Evolutionary conservation across 2,329 filamentous ascomycete species (phyloP).

Genomic region (Phialemoniopsis sp.): DNA sequence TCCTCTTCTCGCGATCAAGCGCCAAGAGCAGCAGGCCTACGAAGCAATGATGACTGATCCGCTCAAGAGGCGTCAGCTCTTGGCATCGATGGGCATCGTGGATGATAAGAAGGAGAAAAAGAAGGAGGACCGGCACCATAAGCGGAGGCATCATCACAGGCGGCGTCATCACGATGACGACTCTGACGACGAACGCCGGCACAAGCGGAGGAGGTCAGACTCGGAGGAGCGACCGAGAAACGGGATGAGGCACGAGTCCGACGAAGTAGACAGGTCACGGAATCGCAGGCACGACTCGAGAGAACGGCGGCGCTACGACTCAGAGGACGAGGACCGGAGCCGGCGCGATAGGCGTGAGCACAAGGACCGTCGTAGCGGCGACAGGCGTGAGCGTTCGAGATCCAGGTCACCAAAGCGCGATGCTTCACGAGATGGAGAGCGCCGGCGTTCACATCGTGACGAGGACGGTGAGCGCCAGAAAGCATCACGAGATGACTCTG

Average conservation of each 20-base stretch:
- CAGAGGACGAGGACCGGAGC: not conserved
- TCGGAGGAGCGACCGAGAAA: conserved; percentile 11
- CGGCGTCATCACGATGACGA: conserved; percentile 29
- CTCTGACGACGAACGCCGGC: conserved; percentile 19
- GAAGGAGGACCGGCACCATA: conserved; percentile 36
- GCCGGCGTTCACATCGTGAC: not conserved
- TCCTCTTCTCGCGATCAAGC: conserved; percentile 88
- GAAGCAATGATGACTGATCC: conserved; percentile 78
- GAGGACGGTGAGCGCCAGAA: not conserved
- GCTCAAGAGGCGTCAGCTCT: conserved; percentile 60
- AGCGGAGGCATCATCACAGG: conserved; percentile 35
- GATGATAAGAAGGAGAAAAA: conserved; percentile 34
- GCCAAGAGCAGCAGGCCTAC: conserved; percentile 79
- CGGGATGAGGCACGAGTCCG: not conserved
- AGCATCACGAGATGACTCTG: too few species aligned
- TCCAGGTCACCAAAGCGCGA: not conserved
- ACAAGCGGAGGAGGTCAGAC: conserved; percentile 18
- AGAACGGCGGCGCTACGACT: not conserved
- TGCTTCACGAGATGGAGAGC: not conserved
- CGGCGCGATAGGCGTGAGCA: not conserved
- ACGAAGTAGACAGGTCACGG: not conserved
- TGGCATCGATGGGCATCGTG: conserved; percentile 57
- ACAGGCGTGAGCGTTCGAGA: not conserved
- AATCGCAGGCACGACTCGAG: not conserved
- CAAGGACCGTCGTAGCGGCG: not conserved